A percentile compares a stretch with the other conserved stretches of the same genome.
Conservation (phyloP, 352 stramenopile genomes). For the Pythium monospermum region DNA sequence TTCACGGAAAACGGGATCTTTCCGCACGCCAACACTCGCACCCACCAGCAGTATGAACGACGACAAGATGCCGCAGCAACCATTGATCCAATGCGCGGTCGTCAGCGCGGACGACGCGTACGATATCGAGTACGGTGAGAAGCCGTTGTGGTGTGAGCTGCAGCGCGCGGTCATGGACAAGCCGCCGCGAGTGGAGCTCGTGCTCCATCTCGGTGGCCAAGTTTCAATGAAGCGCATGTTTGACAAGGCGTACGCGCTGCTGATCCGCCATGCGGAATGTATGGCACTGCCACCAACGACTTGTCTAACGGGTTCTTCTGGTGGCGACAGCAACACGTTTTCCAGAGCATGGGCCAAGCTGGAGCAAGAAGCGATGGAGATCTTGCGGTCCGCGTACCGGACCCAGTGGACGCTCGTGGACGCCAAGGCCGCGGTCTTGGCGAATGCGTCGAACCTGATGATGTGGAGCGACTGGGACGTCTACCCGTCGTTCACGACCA, state of each 20-base stretch:
- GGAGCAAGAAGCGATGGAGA: constrained; percentile 43
- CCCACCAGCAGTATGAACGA: constrained; percentile 18
- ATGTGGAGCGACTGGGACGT: constrained; percentile 75
- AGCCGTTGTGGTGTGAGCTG: constrained; percentile 45
- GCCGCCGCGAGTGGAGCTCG: constrained; percentile 26
- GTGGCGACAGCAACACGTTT: too few species aligned
- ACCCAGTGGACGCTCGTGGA: constrained; percentile 57
- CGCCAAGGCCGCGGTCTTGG: constrained; percentile 47
- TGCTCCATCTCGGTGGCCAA: constrained; percentile 70
- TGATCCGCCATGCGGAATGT: constrained; percentile 46
- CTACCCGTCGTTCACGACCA: constrained; percentile 59
- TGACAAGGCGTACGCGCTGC: constrained; percentile 51
- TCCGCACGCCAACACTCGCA: constrained; percentile 47
- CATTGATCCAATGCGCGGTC: constrained; percentile 25
- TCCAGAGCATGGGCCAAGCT: constrained; percentile 31
- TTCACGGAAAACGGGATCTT: constrained; percentile 22
- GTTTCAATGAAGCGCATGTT: constrained; percentile 66
- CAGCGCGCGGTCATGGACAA: constrained; percentile 25
- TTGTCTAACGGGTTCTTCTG: background rate
- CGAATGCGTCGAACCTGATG: constrained; percentile 73
- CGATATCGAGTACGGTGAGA: constrained; percentile 37
- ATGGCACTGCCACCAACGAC: constrained; percentile 6
- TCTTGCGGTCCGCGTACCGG: constrained; percentile 57
- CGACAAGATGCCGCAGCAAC: too few species aligned
- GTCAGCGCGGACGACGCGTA: constrained; percentile 53